Conservation (phyloP, 352 stramenopile species). For the Phytophthora constricta region DNA sequence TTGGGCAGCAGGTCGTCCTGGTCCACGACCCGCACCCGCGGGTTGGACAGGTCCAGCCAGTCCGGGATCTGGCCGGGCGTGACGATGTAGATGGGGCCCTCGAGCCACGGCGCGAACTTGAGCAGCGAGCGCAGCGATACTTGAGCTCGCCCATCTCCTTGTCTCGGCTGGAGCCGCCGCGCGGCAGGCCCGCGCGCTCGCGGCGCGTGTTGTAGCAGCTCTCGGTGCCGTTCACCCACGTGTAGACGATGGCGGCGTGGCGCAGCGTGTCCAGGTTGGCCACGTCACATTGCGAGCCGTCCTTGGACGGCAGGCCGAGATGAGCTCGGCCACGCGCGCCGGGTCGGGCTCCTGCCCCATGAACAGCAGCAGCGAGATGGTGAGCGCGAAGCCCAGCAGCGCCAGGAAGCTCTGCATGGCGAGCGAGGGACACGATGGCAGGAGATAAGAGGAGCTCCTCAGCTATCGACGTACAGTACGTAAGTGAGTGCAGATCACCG, state of each 20-base stretch:
- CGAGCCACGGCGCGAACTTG: constrained; percentile 81
- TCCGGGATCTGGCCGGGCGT: constrained; percentile 81
- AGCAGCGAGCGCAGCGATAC: constrained; percentile 85
- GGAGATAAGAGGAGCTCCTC: neutral
- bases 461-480: constrained; percentile 13
- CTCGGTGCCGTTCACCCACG: constrained; percentile 87
- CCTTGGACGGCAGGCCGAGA: constrained; percentile 37
- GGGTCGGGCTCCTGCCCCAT: constrained; percentile 55
- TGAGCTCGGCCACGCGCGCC: constrained; percentile 56
- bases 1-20: constrained; percentile 80
- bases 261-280: constrained; percentile 69
- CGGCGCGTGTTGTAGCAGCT: constrained; percentile 77
- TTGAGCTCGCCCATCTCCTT: constrained; percentile 90
- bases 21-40: constrained; percentile 74
- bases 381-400: constrained; percentile 52
- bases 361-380: constrained; percentile 58
- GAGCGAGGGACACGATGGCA: constrained; percentile 3
- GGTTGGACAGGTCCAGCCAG: constrained; percentile 77
- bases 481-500: too few species aligned
- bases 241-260: constrained; percentile 82
- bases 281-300: constrained; percentile 61
- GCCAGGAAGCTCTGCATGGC: constrained; percentile 60
- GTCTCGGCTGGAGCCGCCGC: constrained; percentile 71
- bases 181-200: constrained; percentile 52
- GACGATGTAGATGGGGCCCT: constrained; percentile 86